These are phyloP conservation scores for Hansfordia pulvinata DNA, from an alignment of 2,329 filamentous ascomycete species.

Conservation along the genomic window DNA sequence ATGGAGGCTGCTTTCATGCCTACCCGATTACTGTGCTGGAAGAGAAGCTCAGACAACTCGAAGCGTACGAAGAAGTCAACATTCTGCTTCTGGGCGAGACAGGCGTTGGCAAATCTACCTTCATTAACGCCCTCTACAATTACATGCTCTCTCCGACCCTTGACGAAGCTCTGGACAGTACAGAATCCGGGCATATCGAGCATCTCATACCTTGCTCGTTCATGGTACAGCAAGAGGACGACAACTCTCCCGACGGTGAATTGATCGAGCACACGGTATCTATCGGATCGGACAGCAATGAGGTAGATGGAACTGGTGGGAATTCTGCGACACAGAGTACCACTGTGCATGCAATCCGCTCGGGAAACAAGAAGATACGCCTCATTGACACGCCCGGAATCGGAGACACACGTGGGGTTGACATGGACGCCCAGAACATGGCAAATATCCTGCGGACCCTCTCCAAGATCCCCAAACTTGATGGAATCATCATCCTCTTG, in stretches of 20 bases:
- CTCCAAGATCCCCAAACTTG: slow-evolving; percentile 18
- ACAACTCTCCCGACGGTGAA: slow-evolving; percentile 5
- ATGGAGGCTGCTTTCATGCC: slow-evolving; percentile 3
- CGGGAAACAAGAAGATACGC: slow-evolving; percentile 15
- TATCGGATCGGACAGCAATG: slow-evolving; percentile 16
- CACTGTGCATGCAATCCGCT: slow-evolving; percentile 16
- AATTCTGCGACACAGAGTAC: slow-evolving; percentile 23
- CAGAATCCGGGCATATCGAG: slow-evolving; percentile 13
- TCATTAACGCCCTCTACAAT: slow-evolving; percentile 33
- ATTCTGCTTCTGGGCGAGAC: slow-evolving; percentile 32
- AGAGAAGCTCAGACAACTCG: slow-evolving; percentile 6
- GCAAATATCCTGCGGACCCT: slow-evolving; percentile 21
- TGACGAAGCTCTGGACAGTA: slow-evolving; percentile 25
- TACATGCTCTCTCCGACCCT: slow-evolving; percentile 24
- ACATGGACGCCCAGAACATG: slow-evolving; percentile 23
- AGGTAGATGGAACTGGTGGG: slow-evolving; percentile 17
- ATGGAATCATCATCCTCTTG: slow-evolving; percentile 26
- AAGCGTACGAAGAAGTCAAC: slow-evolving; percentile 19
- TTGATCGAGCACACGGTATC: slow-evolving; percentile 15
- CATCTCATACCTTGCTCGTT: slow-evolving; percentile 26
- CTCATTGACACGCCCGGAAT: slow-evolving; percentile 29
- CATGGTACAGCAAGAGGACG: slow-evolving; percentile 17
- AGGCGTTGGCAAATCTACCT: slow-evolving; percentile 33
- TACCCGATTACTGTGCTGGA: not conserved
- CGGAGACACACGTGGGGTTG: slow-evolving; percentile 23